Percentiles rank a stretch among this genome's conserved stretches.
phyloP scores from a whole-genome alignment of 2,329 filamentous ascomycete genomes.

The Pyrenophora tritici-repentis region DNA sequence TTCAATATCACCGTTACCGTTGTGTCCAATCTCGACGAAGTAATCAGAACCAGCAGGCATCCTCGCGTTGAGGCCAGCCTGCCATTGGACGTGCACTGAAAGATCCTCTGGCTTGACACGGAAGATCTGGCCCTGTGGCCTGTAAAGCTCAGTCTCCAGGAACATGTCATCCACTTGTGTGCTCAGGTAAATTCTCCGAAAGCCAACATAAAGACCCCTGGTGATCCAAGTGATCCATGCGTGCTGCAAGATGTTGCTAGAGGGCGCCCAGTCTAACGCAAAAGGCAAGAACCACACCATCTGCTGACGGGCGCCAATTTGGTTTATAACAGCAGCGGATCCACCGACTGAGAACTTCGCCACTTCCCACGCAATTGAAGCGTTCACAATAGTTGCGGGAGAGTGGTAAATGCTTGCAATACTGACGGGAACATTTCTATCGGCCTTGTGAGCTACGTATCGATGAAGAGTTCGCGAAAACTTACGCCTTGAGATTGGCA shows the following conservation, averaged over 20 bases:
- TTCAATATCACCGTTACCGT: conserved; percentile 48
- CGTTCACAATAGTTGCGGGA: conserved; percentile 60
- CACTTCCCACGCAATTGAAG: conserved; percentile 59
- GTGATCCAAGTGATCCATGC: conserved; percentile 67
- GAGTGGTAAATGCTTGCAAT: conserved; percentile 60
- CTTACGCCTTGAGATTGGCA: conserved; percentile 57
- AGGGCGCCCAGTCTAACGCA: conserved; percentile 57
- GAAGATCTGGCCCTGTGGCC: conserved; percentile 56
- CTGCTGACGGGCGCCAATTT: conserved; percentile 61
- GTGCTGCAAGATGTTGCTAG: conserved; percentile 65
- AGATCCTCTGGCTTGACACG: conserved; percentile 50
- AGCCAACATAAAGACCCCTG: conserved; percentile 62
- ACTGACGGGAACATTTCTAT: conserved; percentile 36
- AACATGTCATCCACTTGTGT: conserved; percentile 69
- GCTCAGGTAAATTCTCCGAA: conserved; percentile 59
- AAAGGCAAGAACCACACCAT: conserved; percentile 66
- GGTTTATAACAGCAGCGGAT: conserved; percentile 65
- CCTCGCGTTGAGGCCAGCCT: conserved; percentile 33
- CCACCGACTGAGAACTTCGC: conserved; percentile 52
- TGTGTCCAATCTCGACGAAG: conserved; percentile 46
- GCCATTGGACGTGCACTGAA: conserved; percentile 37
- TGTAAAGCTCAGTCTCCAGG: conserved; percentile 52
- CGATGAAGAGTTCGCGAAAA: conserved; percentile 5
- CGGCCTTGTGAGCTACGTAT: conserved; percentile 7
- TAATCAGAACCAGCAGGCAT: conserved; percentile 44